Evolutionary conservation across 768 basidiomycete genomes (phyloP).

Genomic region (Amanita thiersii): DNA sequence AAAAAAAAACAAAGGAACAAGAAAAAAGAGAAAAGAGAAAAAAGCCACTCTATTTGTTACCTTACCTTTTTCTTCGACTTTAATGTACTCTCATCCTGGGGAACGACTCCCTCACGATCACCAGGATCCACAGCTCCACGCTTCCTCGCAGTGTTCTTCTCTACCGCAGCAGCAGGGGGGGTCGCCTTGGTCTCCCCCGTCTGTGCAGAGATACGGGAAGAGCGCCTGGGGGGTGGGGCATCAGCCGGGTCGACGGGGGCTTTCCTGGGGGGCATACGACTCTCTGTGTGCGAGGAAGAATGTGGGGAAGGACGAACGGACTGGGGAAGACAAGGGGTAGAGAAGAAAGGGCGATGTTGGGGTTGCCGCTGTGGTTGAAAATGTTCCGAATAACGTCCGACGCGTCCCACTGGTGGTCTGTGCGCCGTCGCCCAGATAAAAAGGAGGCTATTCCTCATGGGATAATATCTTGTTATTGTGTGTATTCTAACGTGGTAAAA

Average conservation of each 20-base stretch:
- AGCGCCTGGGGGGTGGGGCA: constrained; percentile 41
- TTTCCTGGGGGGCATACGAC: constrained; percentile 26
- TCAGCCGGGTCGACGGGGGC: constrained; percentile 21
- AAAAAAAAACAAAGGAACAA: too few relatives aligned
- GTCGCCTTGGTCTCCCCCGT: constrained; percentile 24
- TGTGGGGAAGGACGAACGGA: not conserved
- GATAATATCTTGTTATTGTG: too few relatives aligned
- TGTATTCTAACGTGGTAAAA: too few relatives aligned
- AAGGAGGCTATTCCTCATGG: not conserved
- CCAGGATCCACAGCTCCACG: constrained; percentile 28
- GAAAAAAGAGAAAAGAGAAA: not conserved
- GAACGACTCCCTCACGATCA: constrained; percentile 16
- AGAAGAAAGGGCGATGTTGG: too few relatives aligned
- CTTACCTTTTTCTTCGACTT: constrained; percentile 23
- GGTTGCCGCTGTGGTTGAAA: too few relatives aligned
- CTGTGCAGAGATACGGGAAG: constrained; percentile 45
- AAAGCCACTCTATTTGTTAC: too few relatives aligned
- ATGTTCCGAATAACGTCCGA: too few relatives aligned
- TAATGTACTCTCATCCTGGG: constrained; percentile 21
- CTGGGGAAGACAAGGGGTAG: not conserved
- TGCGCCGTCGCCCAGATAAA: constrained; percentile 1
- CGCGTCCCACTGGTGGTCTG: too few relatives aligned
- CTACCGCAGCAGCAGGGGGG: constrained; percentile 17
- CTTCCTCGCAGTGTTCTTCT: constrained; percentile 27
- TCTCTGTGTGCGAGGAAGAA: constrained; percentile 10